Conservation (phyloP, 495 filamentous ascomycete species). For the Terfezia boudieri region DNA sequence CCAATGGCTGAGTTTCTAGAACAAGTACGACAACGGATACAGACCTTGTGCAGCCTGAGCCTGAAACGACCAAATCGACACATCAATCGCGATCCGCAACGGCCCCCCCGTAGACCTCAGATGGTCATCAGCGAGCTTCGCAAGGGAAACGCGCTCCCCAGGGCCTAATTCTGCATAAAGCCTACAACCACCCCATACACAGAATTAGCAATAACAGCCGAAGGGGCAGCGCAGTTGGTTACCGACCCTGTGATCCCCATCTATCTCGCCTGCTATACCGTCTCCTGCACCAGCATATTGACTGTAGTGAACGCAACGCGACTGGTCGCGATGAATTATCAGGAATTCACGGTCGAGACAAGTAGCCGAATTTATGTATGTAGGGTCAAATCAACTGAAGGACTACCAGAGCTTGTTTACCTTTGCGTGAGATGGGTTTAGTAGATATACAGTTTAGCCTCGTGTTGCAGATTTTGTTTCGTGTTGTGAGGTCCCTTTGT, state of each 20-base stretch:
- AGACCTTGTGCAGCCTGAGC: conserved; percentile 54
- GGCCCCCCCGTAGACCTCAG: conserved; percentile 48
- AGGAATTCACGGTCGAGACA: too few species aligned
- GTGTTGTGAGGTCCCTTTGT: too few species aligned
- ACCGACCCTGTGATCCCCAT: conserved; percentile 15
- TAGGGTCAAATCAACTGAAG: too few species aligned
- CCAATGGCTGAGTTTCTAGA: background rate
- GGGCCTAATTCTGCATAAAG: conserved; percentile 75
- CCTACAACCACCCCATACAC: conserved; percentile 24
- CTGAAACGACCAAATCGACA: conserved; percentile 96
- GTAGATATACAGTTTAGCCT: too few species aligned
- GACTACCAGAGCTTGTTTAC: too few species aligned
- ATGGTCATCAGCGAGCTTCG: conserved; percentile 57
- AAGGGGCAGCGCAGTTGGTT: background rate
- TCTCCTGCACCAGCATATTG: too few species aligned
- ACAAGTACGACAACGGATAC: background rate
- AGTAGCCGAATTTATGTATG: too few species aligned
- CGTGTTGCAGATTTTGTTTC: too few species aligned
- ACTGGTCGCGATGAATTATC: too few species aligned
- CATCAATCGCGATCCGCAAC: conserved; percentile 75
- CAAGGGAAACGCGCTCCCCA: conserved; percentile 57
- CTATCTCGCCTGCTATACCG: background rate
- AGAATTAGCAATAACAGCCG: background rate
- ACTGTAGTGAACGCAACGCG: too few species aligned
- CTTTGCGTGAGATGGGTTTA: too few species aligned